Base-by-base conservation (phyloP, 805 yeast species). In the Saturnispora silvae region DNA sequence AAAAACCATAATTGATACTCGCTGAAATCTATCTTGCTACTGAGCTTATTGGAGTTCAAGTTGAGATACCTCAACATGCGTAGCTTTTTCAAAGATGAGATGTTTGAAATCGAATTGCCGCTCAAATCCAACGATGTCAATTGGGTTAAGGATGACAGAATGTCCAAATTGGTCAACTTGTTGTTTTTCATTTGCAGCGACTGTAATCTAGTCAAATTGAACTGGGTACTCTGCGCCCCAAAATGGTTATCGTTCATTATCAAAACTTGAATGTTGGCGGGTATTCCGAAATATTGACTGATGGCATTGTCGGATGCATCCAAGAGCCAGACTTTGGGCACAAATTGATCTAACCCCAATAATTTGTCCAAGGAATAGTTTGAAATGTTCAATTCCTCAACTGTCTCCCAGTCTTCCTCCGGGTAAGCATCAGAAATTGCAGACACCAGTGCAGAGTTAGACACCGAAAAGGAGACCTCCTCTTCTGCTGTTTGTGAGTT, bases 241-340 rank as follows among this genome's bases (percentile, higher is more conserved):
- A 72, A 52, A 16, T 40, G 40, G 48, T 72, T 72, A 32, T 50
- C 39, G 3, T 63, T 49, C n/a, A 67, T 44, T 34, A 60, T 51
- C 33, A 72, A 45, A 20, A 60, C 54, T 46, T 66, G 62, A 1
- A 66, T 45, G 1, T 47, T 40, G 7, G 40, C 40, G 1, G 77
- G 75, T 17, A 72, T 48, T 0, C 77, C 78, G 20, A 65, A 66
- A 8, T 65, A 47, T 45, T 57, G 70, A 16, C 56, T 51, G 10
- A 72, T 50, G 6, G 48, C 43, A 52, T 72, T 72, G n/a, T 53
- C 38, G 0, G 70, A 59, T 8, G 70, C 58, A 48, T 69, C 60
- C 3, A 69, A 39, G 18, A 46, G 48, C 40, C 52, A 47, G 28
- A 70, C 48, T 31, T 61, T 57, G 0, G 78, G 79, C 22, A 68